Base-by-base conservation (phyloP, 1,284 basidiomycete species). In the Trametes versicolor region DNA sequence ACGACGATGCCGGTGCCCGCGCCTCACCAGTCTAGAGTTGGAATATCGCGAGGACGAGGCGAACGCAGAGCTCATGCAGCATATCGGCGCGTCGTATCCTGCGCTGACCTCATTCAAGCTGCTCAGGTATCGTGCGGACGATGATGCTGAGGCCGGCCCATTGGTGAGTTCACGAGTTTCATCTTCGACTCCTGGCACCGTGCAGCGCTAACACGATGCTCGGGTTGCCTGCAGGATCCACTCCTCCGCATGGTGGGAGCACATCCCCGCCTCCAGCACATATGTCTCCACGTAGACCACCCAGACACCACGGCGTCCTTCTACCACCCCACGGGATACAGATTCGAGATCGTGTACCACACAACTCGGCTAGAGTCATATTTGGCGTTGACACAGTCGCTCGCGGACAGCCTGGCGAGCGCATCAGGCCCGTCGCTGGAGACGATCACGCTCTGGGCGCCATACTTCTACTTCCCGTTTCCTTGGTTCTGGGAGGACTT, bases 1-100 rank as follows among this genome's bases (percentile, higher is more conserved):
- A 7, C 48, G 57, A 5, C 32, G n/a, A 10, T 58, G 57, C 25
- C 17, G 12, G 0, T 29, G 49, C 4, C 47, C 57, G 15, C 10
- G 7, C 12, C 48, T 58, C 2, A 9, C 23, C 5, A 4, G 17
- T 12, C 48, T 58, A 0, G 23, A 37, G 23, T 23, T 58, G 7
- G 57, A 58, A 23, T 58, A 58, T 29, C 34, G 23, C 7, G 57
- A 27, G 4, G 48, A 41, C 47, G 57, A 29, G 25, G 34, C 19
- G 15, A 47, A 58, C n/a, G 36, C 19, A 2, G 36, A 39, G 21
- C 57, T 58, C 17, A 10, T 58, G 10, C 15, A 7, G 15, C 27
- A 27, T 36, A 19, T 58, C 17, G 57, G 34, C 17, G 15, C 1
- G 7, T 48, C 57, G n/a, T 58, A 50, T n/a, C 57, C 57, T 10